phyloP scores from a whole-genome alignment of 2,329 filamentous ascomycete genomes.

The Aspergillus sp. region DNA sequence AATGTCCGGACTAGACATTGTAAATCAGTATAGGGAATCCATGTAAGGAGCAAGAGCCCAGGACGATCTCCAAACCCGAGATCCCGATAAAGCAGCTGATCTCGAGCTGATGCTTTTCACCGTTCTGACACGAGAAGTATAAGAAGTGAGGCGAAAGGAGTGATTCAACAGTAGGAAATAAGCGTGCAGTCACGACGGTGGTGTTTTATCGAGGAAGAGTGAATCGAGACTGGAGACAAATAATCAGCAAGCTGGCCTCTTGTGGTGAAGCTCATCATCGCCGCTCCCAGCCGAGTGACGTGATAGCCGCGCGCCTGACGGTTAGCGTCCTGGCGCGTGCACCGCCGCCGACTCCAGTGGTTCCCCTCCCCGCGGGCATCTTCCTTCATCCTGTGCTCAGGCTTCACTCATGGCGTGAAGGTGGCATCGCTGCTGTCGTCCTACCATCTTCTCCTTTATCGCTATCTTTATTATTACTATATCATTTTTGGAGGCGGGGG shows the following conservation, averaged over 20 bases:
- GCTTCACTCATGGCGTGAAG: conserved; percentile 12
- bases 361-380: conserved; percentile 13
- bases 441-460: conserved; percentile 6
- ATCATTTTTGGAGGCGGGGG: conserved; percentile 4
- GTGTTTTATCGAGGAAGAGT: neutral
- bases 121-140: neutral
- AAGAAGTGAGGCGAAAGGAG: neutral
- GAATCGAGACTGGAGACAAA: neutral
- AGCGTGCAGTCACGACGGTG: too few relatives aligned
- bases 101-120: neutral
- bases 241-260: conserved; percentile 10
- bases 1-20: conserved; percentile 41
- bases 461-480: conserved; percentile 4
- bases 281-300: conserved; percentile 8
- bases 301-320: conserved; percentile 13
- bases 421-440: conserved; percentile 5
- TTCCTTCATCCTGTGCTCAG: neutral
- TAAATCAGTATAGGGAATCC: conserved; percentile 14
- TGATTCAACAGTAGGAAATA: neutral
- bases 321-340: conserved; percentile 7
- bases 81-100: neutral
- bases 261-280: conserved; percentile 14
- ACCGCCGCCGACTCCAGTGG: neutral
- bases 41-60: conserved; percentile 10
- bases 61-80: neutral